A percentile compares a stretch with the other conserved stretches of the same genome.
Evolutionary conservation across 1,284 basidiomycete species (phyloP).

Genomic region (Gymnopus androsaceus): DNA sequence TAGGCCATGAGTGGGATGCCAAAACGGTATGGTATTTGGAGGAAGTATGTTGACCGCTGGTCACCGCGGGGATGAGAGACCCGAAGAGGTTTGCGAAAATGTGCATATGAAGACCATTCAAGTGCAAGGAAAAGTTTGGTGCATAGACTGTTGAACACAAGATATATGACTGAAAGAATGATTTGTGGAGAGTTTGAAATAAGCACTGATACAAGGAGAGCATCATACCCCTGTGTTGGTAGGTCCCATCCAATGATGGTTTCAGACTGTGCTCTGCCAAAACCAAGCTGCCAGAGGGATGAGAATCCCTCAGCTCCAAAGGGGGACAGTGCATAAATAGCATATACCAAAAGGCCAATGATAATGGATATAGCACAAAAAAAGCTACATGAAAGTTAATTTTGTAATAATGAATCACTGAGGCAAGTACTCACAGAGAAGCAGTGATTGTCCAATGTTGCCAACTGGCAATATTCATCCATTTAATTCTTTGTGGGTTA

Average conservation of each 20-base stretch:
- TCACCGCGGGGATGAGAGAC: not conserved
- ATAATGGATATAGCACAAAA: too few species aligned
- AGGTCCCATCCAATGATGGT: not conserved
- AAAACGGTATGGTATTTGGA: not conserved
- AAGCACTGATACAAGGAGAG: not conserved
- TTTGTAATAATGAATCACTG: too few species aligned
- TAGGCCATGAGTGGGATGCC: not conserved
- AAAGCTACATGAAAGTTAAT: too few species aligned
- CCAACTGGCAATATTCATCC: not conserved
- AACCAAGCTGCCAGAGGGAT: not conserved
- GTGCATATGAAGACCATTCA: not conserved
- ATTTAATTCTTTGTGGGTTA: not conserved
- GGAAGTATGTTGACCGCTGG: not conserved
- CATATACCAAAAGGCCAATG: too few species aligned
- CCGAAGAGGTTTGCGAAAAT: not conserved
- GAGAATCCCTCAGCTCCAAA: not conserved
- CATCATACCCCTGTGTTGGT: not conserved
- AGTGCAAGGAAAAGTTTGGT: not conserved
- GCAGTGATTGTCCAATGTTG: too few species aligned
- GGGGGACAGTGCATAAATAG: too few species aligned
- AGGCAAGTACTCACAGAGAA: too few species aligned
- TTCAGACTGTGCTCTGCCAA: not conserved
- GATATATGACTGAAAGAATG: not conserved
- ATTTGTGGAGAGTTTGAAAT: not conserved
- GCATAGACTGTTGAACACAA: not conserved